Evolutionary conservation across 2,329 filamentous ascomycete genomes (phyloP).

Genomic region (Didymella sp.): DNA sequence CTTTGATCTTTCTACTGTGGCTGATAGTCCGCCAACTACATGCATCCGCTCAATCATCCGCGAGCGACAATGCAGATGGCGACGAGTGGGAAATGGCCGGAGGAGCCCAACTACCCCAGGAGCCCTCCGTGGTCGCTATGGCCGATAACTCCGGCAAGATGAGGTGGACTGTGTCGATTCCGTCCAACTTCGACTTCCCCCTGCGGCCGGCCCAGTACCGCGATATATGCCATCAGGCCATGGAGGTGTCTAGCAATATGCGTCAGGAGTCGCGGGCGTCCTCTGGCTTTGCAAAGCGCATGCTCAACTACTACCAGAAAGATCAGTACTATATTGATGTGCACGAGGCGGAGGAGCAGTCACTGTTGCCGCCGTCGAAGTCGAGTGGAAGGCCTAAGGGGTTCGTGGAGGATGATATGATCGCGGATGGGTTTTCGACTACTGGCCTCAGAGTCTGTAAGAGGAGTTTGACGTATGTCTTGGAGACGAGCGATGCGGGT

Average conservation of each 20-base stretch:
- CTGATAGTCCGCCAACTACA: constrained; percentile 49
- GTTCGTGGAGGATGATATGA: constrained; percentile 49
- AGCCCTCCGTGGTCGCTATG: constrained; percentile 75
- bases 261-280: constrained; percentile 41
- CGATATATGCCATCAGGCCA: constrained; percentile 72
- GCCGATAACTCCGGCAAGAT: constrained; percentile 68
- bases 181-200: constrained; percentile 70
- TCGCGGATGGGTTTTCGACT: constrained; percentile 37
- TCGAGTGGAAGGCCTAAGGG: constrained; percentile 47
- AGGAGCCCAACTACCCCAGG: constrained; percentile 70
- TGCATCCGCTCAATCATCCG: constrained; percentile 12
- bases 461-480: constrained; percentile 75
- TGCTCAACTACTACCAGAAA: constrained; percentile 63
- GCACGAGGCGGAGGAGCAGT: constrained; percentile 70
- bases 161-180: constrained; percentile 84
- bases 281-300: constrained; percentile 38
- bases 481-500: constrained; percentile 77
- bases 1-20: constrained; percentile 59
- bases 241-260: constrained; percentile 66
- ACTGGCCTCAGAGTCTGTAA: constrained; percentile 65
- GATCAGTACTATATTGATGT: constrained; percentile 79
- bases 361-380: constrained; percentile 62
- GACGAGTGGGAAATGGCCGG: constrained; percentile 71
- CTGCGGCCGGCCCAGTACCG: constrained; percentile 70
- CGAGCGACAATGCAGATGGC: constrained; percentile 32